These are phyloP conservation scores for Candida albicans DNA, from an alignment of 1,139 yeast genomes.

Conservation along the genomic window DNA sequence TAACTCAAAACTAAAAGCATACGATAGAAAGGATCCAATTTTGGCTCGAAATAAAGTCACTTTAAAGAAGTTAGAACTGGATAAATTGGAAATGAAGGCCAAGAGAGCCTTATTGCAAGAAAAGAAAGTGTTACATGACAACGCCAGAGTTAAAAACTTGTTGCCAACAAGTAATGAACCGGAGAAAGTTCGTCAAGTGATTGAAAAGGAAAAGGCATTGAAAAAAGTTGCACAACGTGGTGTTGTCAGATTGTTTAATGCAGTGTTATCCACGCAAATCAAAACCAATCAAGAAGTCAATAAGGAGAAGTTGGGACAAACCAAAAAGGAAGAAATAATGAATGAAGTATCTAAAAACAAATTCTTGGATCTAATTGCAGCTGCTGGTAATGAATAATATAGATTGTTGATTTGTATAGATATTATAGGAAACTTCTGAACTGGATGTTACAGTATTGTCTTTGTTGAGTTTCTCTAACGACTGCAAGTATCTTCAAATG, in stretches of 20 bases:
- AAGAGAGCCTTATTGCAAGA: slow-evolving; percentile 68
- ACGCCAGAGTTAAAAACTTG: slow-evolving; percentile 65
- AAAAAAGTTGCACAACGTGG: slow-evolving; percentile 92
- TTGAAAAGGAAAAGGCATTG: slow-evolving; percentile 70
- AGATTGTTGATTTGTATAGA: no score
- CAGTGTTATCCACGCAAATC: slow-evolving; percentile 81
- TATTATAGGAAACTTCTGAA: no score
- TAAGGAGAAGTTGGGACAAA: slow-evolving; percentile 38
- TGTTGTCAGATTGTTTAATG: slow-evolving; percentile 88
- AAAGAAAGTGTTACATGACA: slow-evolving; percentile 65
- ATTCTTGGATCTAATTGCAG: slow-evolving; percentile 83
- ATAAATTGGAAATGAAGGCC: slow-evolving; percentile 83
- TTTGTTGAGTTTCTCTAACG: no score
- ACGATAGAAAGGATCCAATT: slow-evolving; percentile 86
- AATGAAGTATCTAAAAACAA: slow-evolving; percentile 86
- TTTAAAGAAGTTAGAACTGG: slow-evolving; percentile 72
- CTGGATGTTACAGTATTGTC: no score
- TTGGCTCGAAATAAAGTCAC: slow-evolving; percentile 74
- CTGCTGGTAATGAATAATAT: slow-evolving; percentile 52
- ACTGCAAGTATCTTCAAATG: no score
- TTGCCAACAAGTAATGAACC: slow-evolving; percentile 47
- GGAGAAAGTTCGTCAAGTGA: slow-evolving; percentile 51
- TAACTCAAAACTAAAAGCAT: slow-evolving; percentile 83
- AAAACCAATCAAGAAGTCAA: slow-evolving; percentile 48
- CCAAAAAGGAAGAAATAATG: slow-evolving; percentile 59